Evolutionary conservation across 768 basidiomycete species (phyloP).

Genomic region (Neoboletus magnificus): DNA sequence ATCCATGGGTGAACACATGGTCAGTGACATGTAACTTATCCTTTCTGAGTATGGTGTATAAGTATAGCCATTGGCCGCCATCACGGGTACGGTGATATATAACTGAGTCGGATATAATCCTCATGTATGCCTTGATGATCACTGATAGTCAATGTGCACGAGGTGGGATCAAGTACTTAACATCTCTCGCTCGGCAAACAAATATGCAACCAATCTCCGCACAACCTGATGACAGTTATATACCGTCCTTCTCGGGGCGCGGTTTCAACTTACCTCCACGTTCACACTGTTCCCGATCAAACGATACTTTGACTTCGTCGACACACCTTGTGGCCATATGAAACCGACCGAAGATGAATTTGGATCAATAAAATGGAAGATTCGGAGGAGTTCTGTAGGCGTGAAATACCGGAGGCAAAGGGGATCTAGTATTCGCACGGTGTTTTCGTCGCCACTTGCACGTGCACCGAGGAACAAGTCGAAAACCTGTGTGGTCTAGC

Average conservation of each 20-base stretch:
- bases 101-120: too few species aligned
- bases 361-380: conserved; percentile 53
- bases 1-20: too few species aligned
- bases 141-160: neutral
- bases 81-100: neutral
- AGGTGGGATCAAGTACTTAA: neutral
- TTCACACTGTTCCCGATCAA: conserved; percentile 84
- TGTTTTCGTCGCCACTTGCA: conserved; percentile 35
- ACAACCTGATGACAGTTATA: conserved; percentile 36
- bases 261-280: conserved; percentile 47
- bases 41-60: neutral
- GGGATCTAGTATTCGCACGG: conserved; percentile 53
- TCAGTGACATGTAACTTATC: neutral
- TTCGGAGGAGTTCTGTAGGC: conserved; percentile 64
- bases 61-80: neutral
- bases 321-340: conserved; percentile 59
- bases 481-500: conserved; percentile 63
- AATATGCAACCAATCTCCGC: conserved; percentile 54
- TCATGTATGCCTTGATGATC: neutral
- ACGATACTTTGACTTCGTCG: conserved; percentile 67
- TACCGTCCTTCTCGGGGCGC: neutral
- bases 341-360: conserved; percentile 32
- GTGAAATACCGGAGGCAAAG: conserved; percentile 74
- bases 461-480: conserved; percentile 50
- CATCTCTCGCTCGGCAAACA: conserved; percentile 34